Conservation (phyloP, 2,329 filamentous ascomycete genomes). For the Trichoderma arundinaceum region DNA sequence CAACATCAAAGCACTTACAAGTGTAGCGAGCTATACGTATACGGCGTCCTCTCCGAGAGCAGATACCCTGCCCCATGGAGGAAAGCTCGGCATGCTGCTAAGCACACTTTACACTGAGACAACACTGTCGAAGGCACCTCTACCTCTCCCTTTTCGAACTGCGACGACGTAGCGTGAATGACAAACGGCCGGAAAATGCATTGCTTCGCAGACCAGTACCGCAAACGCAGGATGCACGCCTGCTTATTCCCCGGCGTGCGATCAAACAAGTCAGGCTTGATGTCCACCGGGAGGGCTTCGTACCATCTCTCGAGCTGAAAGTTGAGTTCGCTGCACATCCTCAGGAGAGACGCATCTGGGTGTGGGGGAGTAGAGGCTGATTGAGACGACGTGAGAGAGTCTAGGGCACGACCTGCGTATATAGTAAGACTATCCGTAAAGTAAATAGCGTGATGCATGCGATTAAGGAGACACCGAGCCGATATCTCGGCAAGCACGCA, state of each 20-base stretch:
- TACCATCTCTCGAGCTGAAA: constrained; percentile 39
- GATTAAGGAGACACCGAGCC: constrained; percentile 36
- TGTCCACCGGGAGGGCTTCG: constrained; percentile 35
- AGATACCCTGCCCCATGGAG: constrained; percentile 21
- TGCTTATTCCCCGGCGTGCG: constrained; percentile 30
- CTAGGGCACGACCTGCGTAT: constrained; percentile 31
- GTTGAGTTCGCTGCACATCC: constrained; percentile 36
- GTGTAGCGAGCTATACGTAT: constrained; percentile 32
- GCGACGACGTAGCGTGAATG: constrained; percentile 33
- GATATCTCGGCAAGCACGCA: constrained; percentile 36
- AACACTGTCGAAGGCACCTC: constrained; percentile 28
- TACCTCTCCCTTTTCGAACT: constrained; percentile 24
- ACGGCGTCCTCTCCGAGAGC: constrained; percentile 32
- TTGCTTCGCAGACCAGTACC: constrained; percentile 36
- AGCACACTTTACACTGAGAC: constrained; percentile 26
- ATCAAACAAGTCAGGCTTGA: constrained; percentile 36
- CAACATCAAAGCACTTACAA: constrained; percentile 28
- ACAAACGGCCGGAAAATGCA: constrained; percentile 35
- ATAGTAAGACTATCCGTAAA: constrained; percentile 34
- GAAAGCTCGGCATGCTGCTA: constrained; percentile 31
- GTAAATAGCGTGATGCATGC: constrained; percentile 38
- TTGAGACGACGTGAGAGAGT: constrained; percentile 19
- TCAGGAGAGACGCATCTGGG: constrained; percentile 32
- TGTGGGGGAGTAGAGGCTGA: constrained; percentile 7
- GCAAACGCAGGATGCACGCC: constrained; percentile 32